Percentiles rank a stretch among this genome's conserved stretches.
Conservation (phyloP, 2,329 filamentous ascomycete genomes). For the Sporothrix schenckii region DNA sequence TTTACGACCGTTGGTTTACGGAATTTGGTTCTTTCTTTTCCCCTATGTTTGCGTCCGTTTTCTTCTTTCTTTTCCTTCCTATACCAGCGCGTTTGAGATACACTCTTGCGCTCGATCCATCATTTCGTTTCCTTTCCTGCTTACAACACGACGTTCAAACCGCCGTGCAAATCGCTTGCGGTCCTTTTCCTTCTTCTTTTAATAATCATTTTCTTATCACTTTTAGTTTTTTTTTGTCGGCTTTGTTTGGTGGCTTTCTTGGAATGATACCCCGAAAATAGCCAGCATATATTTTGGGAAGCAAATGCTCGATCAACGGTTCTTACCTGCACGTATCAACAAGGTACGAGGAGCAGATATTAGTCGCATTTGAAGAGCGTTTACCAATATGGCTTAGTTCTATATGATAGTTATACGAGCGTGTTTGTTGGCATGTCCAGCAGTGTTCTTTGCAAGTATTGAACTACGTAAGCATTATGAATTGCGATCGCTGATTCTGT, state of each 20-base stretch:
- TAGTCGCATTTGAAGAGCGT: not conserved
- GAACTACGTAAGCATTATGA: not conserved
- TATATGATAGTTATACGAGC: not conserved
- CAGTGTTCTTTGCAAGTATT: not conserved
- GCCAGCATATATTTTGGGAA: not conserved
- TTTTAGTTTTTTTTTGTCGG: not conserved
- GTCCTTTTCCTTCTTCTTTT: not conserved
- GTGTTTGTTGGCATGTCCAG: not conserved
- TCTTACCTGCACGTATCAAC: slow-evolving; percentile 7
- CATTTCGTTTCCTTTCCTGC: not conserved
- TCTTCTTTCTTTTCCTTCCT: slow-evolving; percentile 6
- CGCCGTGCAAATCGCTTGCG: not conserved
- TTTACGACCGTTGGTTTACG: slow-evolving; percentile 1
- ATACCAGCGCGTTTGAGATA: slow-evolving; percentile 16
- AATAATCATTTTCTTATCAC: not conserved
- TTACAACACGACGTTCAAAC: slow-evolving; percentile 2
- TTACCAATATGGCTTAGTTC: not conserved
- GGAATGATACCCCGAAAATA: slow-evolving; percentile 9
- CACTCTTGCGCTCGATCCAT: not conserved
- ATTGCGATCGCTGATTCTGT: not conserved
- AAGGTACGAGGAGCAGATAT: not conserved
- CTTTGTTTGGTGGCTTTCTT: not conserved
- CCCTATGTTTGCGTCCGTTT: not conserved
- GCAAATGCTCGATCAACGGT: not conserved
- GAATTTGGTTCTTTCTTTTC: not conserved